phyloP scores from a whole-genome alignment of 192 early-diverging fungal genomes.

The Coemansia sp. region DNA sequence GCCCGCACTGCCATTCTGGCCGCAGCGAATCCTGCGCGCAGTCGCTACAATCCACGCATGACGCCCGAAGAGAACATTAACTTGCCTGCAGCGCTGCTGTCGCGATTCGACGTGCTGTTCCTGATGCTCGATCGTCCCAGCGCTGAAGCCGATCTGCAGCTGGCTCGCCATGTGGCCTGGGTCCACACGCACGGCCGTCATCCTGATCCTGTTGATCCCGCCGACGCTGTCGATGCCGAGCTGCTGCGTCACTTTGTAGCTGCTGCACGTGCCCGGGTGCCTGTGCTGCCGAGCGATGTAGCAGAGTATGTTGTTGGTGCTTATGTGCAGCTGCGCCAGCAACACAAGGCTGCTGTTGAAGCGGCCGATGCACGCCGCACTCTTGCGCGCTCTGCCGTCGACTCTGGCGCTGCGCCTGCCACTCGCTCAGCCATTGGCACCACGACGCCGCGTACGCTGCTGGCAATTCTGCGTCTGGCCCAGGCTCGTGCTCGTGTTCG shows the following conservation, averaged over 20 bases:
- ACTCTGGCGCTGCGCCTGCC: constrained; percentile 17
- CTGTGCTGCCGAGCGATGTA: constrained; percentile 71
- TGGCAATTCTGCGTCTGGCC: constrained; percentile 82
- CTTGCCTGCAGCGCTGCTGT: constrained; percentile 89
- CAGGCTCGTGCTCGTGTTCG: constrained; percentile 82
- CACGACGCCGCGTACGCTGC: constrained; percentile 70
- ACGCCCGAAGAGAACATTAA: constrained; percentile 96
- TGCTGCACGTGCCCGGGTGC: constrained; percentile 69
- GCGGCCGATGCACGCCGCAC: constrained; percentile 15
- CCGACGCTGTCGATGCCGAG: constrained; percentile 63
- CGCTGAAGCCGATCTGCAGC: constrained; percentile 70
- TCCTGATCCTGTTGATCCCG: constrained; percentile 58
- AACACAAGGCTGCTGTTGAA: constrained; percentile 52
- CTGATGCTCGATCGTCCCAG: constrained; percentile 86
- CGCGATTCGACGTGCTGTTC: constrained; percentile 91
- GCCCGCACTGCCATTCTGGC: constrained; percentile 94
- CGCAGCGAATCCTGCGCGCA: constrained; percentile 95
- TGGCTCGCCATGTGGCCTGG: constrained; percentile 90
- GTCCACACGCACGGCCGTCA: constrained; percentile 87
- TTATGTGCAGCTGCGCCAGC: constrained; percentile 74
- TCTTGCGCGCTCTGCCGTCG: constrained; percentile 19
- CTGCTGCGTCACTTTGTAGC: constrained; percentile 91
- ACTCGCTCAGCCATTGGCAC: constrained; percentile 33
- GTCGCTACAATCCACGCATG: constrained; percentile 88
- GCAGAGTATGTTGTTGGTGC: constrained; percentile 86